phyloP scores from a whole-genome alignment of 805 yeast genomes.

The Cyberlindnera mycetangii region DNA sequence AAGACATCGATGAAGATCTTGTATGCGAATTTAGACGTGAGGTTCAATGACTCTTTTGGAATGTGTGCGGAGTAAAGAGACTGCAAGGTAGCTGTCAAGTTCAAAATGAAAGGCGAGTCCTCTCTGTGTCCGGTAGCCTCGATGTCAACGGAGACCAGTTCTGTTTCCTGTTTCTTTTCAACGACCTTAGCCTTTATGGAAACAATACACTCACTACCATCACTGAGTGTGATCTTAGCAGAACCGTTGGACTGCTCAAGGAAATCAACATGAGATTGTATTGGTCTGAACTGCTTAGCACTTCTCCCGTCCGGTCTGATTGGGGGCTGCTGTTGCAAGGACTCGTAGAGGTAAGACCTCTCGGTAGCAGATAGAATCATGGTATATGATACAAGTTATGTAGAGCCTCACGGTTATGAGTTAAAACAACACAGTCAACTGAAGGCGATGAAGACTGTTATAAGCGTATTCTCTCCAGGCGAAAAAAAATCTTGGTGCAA shows the following conservation, averaged over 20 bases:
- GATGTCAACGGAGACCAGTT: constrained; percentile 69
- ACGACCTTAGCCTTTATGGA: constrained; percentile 88
- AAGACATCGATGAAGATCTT: constrained; percentile 78
- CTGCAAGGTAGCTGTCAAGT: constrained; percentile 60
- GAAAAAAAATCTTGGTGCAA: constrained; percentile 3
- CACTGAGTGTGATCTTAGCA: constrained; percentile 77
- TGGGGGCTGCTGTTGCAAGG: constrained; percentile 56
- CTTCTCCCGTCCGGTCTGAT: constrained; percentile 85
- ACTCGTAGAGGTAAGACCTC: constrained; percentile 70
- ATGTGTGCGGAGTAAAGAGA: constrained; percentile 50
- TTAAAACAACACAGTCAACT: too few species aligned
- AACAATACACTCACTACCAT: constrained; percentile 91
- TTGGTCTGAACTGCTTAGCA: constrained; percentile 73
- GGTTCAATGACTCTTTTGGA: constrained; percentile 48
- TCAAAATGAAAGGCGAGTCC: constrained; percentile 65
- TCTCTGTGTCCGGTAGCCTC: constrained; percentile 81
- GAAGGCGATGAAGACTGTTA: background rate
- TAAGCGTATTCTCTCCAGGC: background rate
- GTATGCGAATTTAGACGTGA: constrained; percentile 74
- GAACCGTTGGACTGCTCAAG: constrained; percentile 91
- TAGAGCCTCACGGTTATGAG: too few species aligned
- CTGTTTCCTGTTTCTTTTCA: constrained; percentile 38
- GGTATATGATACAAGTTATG: too few species aligned
- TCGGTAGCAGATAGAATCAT: constrained; percentile 79
- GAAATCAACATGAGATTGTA: constrained; percentile 78